A percentile compares a stretch with the other conserved stretches of the same genome.
Conservation (phyloP, 495 filamentous ascomycete genomes). For the Cercophora newfieldiana region DNA sequence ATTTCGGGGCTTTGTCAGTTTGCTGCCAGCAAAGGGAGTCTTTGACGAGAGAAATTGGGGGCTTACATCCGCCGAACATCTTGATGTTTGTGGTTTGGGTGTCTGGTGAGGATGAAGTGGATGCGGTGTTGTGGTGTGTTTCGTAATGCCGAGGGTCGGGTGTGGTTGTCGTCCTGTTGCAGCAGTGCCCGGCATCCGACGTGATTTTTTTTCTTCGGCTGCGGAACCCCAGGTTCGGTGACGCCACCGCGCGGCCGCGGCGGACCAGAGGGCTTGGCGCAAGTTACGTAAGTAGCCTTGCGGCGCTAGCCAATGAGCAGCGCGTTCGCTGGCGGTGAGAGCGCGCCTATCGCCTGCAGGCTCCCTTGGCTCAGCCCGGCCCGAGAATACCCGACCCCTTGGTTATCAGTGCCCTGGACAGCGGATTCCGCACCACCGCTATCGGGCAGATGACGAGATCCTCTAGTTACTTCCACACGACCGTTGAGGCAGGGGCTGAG, state of each 20-base stretch:
- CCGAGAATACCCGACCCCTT: slow-evolving; percentile 35
- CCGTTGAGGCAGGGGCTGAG: slow-evolving; percentile 2
- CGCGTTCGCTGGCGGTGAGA: background rate
- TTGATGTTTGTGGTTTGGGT: slow-evolving; percentile 19
- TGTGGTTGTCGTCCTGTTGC: slow-evolving; percentile 4
- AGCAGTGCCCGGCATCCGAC: slow-evolving; percentile 1
- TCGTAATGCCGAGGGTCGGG: slow-evolving; percentile 8
- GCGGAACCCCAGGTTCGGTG: slow-evolving; percentile 14
- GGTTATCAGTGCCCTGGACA: background rate
- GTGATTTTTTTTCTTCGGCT: slow-evolving; percentile 17
- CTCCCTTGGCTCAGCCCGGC: slow-evolving; percentile 10
- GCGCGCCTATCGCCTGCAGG: background rate
- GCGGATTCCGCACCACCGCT: background rate
- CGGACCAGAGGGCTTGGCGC: background rate
- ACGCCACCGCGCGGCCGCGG: slow-evolving; percentile 22
- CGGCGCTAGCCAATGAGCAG: background rate
- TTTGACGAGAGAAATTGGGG: background rate
- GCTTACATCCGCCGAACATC: slow-evolving; percentile 51
- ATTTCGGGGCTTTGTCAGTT: background rate
- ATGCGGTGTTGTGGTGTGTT: background rate
- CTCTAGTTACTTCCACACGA: background rate
- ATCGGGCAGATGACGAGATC: background rate
- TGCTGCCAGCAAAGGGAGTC: background rate
- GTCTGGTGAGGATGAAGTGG: background rate
- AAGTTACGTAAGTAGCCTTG: background rate